A percentile compares a stretch with the other conserved stretches of the same genome.
phyloP scores from a whole-genome alignment of 2,329 filamentous ascomycete genomes.

The Paramyrothecium sp. region DNA sequence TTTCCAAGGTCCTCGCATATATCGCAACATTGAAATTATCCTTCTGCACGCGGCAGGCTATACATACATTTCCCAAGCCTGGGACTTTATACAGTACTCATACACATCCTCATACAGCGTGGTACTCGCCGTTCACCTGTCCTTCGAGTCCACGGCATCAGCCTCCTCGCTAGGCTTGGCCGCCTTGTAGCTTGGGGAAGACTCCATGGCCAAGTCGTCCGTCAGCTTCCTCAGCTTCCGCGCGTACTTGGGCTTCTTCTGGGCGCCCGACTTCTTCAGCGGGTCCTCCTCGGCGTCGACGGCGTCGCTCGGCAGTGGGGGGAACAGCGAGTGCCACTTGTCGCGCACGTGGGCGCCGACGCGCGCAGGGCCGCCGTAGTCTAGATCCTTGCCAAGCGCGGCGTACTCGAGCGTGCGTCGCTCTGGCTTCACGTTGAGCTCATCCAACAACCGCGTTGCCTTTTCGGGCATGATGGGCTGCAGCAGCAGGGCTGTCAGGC shows the following conservation, averaged over 20 bases:
- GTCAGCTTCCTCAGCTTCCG: not conserved
- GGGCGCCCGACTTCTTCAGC: not conserved
- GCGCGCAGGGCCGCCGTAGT: conserved; percentile 58
- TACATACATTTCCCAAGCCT: too few species aligned
- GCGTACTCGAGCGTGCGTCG: conserved; percentile 65
- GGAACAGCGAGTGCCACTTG: conserved; percentile 48
- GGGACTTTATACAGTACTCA: not conserved
- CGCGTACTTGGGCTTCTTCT: not conserved
- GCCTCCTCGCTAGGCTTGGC: not conserved
- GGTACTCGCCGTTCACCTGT: not conserved
- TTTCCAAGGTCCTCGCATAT: too few species aligned
- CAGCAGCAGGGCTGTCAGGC: conserved; percentile 78
- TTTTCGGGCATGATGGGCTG: conserved; percentile 87
- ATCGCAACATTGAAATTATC: too few species aligned
- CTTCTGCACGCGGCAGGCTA: too few species aligned
- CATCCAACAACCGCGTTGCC: conserved; percentile 68
- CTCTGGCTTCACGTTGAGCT: conserved; percentile 66
- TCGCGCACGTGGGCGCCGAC: conserved; percentile 17
- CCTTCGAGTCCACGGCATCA: not conserved
- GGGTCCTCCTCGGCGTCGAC: not conserved
- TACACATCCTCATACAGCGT: not conserved
- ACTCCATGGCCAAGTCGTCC: not conserved
- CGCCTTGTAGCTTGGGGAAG: not conserved
- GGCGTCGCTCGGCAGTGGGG: conserved; percentile 31
- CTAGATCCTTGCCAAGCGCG: conserved; percentile 58